Conservation (phyloP, 345 rosid genomes). For the Erysimum cheiranthoides region DNA sequence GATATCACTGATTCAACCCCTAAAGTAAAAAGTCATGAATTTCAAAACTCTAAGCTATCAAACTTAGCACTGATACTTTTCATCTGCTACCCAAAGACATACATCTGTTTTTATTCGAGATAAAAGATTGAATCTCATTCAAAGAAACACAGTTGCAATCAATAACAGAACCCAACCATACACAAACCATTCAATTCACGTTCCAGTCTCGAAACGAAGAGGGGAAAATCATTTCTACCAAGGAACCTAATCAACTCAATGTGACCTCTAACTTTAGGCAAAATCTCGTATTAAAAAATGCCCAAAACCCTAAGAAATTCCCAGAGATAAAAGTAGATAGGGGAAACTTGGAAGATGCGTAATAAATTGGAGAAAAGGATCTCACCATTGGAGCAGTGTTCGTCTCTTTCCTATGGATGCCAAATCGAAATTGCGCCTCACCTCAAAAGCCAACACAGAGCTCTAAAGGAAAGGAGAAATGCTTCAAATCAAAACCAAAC, state of each 20-base stretch:
- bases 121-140: conserved; percentile 22
- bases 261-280: background rate
- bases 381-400: conserved; percentile 41
- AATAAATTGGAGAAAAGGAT: background rate
- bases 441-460: conserved; percentile 7
- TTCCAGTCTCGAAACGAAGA: background rate
- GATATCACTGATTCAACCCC: conserved; percentile 4
- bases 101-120: background rate
- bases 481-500: conserved; percentile 14
- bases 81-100: background rate
- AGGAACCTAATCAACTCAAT: background rate
- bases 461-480: background rate
- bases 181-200: conserved; percentile 5
- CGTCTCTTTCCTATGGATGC: conserved; percentile 21
- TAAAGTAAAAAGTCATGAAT: background rate
- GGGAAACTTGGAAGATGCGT: background rate
- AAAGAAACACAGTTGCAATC: conserved; percentile 5
- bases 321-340: background rate
- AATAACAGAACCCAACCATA: background rate
- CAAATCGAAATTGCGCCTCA: conserved; percentile 9
- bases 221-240: background rate
- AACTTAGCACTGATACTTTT: background rate
- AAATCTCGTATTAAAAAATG: background rate
- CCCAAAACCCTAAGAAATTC: conserved; percentile 32
- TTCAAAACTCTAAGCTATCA: background rate